Evolutionary conservation across 805 yeast genomes (phyloP).

Genomic region (Lachancea sp.): DNA sequence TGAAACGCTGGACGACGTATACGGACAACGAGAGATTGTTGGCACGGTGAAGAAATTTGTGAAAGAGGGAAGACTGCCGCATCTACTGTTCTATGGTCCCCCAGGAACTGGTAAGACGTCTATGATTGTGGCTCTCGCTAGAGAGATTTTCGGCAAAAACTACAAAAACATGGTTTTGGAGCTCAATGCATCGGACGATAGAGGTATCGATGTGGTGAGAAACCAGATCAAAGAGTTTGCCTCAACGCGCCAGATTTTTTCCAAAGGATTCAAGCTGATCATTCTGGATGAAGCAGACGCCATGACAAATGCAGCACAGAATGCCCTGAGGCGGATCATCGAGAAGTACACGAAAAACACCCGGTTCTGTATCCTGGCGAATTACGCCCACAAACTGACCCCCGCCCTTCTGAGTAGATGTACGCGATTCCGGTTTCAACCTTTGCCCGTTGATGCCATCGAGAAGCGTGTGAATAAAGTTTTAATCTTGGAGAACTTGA

Average conservation of each 20-base stretch:
- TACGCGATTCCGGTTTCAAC: constrained; percentile 89
- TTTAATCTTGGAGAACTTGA: constrained; percentile 57
- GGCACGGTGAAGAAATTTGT: constrained; percentile 81
- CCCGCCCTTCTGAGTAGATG: constrained; percentile 94
- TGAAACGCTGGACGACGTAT: constrained; percentile 69
- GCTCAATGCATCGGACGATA: constrained; percentile 92
- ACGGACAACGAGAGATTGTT: constrained; percentile 86
- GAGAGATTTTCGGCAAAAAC: constrained; percentile 76
- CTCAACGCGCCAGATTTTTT: constrained; percentile 87
- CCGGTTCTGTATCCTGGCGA: constrained; percentile 92
- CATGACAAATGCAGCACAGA: constrained; percentile 84
- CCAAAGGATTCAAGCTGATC: constrained; percentile 77
- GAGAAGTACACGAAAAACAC: constrained; percentile 92
- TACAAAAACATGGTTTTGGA: constrained; percentile 88
- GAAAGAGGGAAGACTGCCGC: constrained; percentile 78
- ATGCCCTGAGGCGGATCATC: constrained; percentile 70
- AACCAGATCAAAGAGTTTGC: constrained; percentile 96
- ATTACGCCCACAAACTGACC: constrained; percentile 89
- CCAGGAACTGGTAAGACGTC: constrained; percentile 95
- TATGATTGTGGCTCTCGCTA: constrained; percentile 79
- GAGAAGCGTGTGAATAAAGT: constrained; percentile 63
- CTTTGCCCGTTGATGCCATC: constrained; percentile 64
- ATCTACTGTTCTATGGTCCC: constrained; percentile 88
- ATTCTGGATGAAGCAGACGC: constrained; percentile 96
- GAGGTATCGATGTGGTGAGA: constrained; percentile 97